Base-by-base conservation (phyloP, 2,329 filamentous ascomycete genomes). In the Phaeophleospora eucalypticola region DNA sequence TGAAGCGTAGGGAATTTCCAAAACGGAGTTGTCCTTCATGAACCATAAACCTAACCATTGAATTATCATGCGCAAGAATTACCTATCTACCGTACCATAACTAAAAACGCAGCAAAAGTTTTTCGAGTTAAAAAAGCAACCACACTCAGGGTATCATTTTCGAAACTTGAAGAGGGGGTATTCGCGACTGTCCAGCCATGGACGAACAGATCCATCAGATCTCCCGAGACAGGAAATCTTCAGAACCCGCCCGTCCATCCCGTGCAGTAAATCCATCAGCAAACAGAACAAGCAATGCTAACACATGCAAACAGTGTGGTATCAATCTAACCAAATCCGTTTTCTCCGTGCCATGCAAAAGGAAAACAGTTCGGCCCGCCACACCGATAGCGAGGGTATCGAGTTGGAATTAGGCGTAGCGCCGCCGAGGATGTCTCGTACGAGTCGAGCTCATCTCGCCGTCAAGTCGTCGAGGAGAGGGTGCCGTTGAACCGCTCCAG, bases 351-450 rank as follows among this genome's bases (percentile, higher is more conserved):
- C 39, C 33, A 53, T 41, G 43, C 43, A 47, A 27, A 43, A 45
- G 39, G 45, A 48, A 35, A 49, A 32, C 24, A 29, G 7, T 7
- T 29, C 24, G 12, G 24, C 24, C 24, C 24, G 40, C 43, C 34
- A 38, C 34, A 36, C 27, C 20, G 36, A 37, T 20, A 53, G 47
- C 37, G 55, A 54, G 41, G 18, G 51, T 33, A 51, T 44, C 36
- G 42, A 51, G 48, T 54, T 56, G 52, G 39, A 49, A 56, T 56
- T 58, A 58, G 43, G 34, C 33, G 32, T 29, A 12, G 24, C 24
- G 19, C 38, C 45, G 36, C 34, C 27, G 43, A 27, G 41, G 43
- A 24, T 38, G 21, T n/a, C 12, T 29, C 32, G 9, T 36, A 29
- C 4, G 32, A 34, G 42, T 29, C 7, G 24, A 29, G 24, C 24